Conservation (phyloP, 2,329 filamentous ascomycete species). For the Alternaria gaisen region DNA sequence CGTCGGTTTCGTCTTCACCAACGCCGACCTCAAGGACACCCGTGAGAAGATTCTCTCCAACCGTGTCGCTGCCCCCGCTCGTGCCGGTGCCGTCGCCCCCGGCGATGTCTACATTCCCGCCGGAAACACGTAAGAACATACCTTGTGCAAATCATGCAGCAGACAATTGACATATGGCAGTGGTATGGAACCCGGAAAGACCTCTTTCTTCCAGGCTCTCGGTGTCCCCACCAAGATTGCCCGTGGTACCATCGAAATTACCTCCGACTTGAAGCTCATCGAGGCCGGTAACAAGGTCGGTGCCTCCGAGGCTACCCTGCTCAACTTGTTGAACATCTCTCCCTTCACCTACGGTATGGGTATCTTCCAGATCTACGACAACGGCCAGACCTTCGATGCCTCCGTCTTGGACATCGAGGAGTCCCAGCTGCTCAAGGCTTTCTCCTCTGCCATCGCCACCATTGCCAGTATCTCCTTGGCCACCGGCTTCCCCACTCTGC, state of each 20-base stretch:
- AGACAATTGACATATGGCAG: constrained; percentile 32
- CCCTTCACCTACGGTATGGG: constrained; percentile 84
- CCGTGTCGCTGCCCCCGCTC: constrained; percentile 96
- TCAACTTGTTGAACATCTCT: constrained; percentile 99
- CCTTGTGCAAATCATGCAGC: not conserved
- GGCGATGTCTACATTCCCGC: constrained; percentile 93
- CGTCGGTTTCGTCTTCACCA: constrained; percentile 99
- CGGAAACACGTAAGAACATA: constrained; percentile 77
- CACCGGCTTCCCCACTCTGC: constrained; percentile 92
- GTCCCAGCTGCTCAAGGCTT: constrained; percentile 86
- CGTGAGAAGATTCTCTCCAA: constrained; percentile 96
- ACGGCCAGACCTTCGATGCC: constrained; percentile 90
- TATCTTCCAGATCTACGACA: constrained; percentile 95
- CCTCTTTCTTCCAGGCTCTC: constrained; percentile 99
- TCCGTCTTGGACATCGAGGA: constrained; percentile 92
- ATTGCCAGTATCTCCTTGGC: constrained; percentile 93
- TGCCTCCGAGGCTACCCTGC: constrained; percentile 95
- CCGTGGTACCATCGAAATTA: constrained; percentile 99
- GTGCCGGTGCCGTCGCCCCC: constrained; percentile 96
- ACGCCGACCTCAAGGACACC: constrained; percentile 87
- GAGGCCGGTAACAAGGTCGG: constrained; percentile 94
- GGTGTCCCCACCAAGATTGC: constrained; percentile 99
- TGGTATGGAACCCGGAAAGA: constrained; percentile 99
- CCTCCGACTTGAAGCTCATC: constrained; percentile 95
- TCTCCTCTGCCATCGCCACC: constrained; percentile 82